Percentiles rank a stretch among this genome's conserved stretches.
Evolutionary conservation across 2,329 filamentous ascomycete genomes (phyloP).

Genomic region (Piedraia hortae): DNA sequence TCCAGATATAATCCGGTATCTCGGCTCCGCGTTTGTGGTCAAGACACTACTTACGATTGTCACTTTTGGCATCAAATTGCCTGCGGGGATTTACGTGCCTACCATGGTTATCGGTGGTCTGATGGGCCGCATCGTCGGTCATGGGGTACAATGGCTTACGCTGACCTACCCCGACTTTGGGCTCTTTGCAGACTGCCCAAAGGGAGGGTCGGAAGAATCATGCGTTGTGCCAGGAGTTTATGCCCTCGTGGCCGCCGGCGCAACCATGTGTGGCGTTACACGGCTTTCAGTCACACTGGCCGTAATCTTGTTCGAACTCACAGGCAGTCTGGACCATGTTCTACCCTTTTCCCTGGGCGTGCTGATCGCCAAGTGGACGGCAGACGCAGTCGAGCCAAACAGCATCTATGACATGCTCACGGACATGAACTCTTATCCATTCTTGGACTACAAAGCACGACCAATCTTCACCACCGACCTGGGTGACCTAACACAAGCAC

Average conservation of each 20-base stretch:
- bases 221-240: slow-evolving; percentile 96
- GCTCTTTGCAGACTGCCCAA: slow-evolving; percentile 47
- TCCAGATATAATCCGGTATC: slow-evolving; percentile 40
- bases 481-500: slow-evolving; percentile 55
- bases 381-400: slow-evolving; percentile 75
- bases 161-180: slow-evolving; percentile 41
- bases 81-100: slow-evolving; percentile 88
- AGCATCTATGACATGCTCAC: slow-evolving; percentile 91
- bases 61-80: slow-evolving; percentile 89
- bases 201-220: slow-evolving; percentile 35
- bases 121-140: slow-evolving; percentile 67
- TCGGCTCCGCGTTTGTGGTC: slow-evolving; percentile 58
- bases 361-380: slow-evolving; percentile 91
- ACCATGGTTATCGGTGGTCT: slow-evolving; percentile 96
- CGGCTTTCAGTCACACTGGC: slow-evolving; percentile 76
- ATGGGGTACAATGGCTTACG: slow-evolving; percentile 57
- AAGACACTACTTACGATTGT: slow-evolving; percentile 72
- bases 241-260: slow-evolving; percentile 74
- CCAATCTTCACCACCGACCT: slow-evolving; percentile 74
- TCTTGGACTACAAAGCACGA: slow-evolving; percentile 87
- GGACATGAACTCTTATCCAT: slow-evolving; percentile 91
- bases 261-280: slow-evolving; percentile 95
- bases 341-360: slow-evolving; percentile 81
- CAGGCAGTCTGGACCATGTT: slow-evolving; percentile 82
- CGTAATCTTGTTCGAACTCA: slow-evolving; percentile 87